phyloP scores from a whole-genome alignment of 345 rosid genomes.

The Turritis glabra region DNA sequence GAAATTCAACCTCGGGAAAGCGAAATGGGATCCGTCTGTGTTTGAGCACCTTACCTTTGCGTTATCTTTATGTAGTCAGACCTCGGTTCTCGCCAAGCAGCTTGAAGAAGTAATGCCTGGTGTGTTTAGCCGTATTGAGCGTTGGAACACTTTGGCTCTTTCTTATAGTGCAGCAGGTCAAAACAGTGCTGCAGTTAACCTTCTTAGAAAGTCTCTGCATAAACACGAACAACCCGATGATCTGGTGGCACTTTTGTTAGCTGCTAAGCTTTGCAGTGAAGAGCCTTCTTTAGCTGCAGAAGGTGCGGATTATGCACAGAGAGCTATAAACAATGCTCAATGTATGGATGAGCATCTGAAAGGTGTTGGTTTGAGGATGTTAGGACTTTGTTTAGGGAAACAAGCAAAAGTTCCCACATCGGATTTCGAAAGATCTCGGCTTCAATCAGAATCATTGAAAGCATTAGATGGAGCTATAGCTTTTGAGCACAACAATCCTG shows the following conservation, averaged over 20 bases:
- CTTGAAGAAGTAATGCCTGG: slow-evolving; percentile 88
- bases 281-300: slow-evolving; percentile 77
- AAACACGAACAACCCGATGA: slow-evolving; percentile 75
- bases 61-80: slow-evolving; percentile 70
- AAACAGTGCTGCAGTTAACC: slow-evolving; percentile 59
- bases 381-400: slow-evolving; percentile 88
- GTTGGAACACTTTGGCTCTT: slow-evolving; percentile 87
- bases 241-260: slow-evolving; percentile 68
- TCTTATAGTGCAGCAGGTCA: slow-evolving; percentile 69
- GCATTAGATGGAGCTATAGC: slow-evolving; percentile 67
- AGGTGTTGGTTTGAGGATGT: slow-evolving; percentile 66
- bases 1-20: slow-evolving; percentile 64
- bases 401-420: slow-evolving; percentile 75
- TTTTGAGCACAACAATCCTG: slow-evolving; percentile 68
- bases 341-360: slow-evolving; percentile 70
- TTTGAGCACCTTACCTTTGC: slow-evolving; percentile 86
- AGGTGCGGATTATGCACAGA: slow-evolving; percentile 72
- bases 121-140: slow-evolving; percentile 68
- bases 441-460: slow-evolving; percentile 80
- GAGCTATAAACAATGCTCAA: slow-evolving; percentile 60
- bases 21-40: slow-evolving; percentile 78
- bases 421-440: slow-evolving; percentile 77
- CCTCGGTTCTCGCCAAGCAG: slow-evolving; percentile 72
- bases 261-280: slow-evolving; percentile 83
- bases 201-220: slow-evolving; percentile 81